Evolutionary conservation across 495 filamentous ascomycete species (phyloP), one percentile per base, ranked within the genome.

Genomic region (Acidomyces sp.): DNA sequence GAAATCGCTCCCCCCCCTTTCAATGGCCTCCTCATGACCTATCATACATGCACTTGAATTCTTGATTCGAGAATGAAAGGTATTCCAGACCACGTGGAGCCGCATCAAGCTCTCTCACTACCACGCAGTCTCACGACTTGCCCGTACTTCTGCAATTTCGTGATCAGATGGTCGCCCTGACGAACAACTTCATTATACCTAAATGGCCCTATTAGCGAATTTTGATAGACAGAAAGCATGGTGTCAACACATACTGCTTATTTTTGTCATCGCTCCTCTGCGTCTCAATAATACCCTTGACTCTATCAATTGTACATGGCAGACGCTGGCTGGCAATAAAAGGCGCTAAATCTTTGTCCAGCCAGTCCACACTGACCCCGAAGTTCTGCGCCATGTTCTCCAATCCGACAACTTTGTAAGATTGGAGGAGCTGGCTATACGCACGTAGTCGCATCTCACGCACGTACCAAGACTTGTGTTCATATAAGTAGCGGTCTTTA

Each of bases 231-330:
- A 17, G 18, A 34, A 7, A 15, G 31, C 9, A 28, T 13, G 7
- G 26, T 28, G 26, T 7, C 26, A 28, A 28, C 7, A 34, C 37
- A 28, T 29, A 49, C 62, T 97, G 90, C 68, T 92, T 93, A 69
- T 95, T 94, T 74, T 96, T 96, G 61, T 93, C 85, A 55, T 95
- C 92, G 3, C 90, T 87, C 36, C 92, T 71, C 63, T 93, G 93
- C 19, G 88, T 97, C 69, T 96, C 92, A 54, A 97, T 95, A 55
- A 96, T 82, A 26, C 86, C 88, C 50, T 90, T 86, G 45, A 97
- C 92, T 33, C 90, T 84, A 66, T 97, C 90, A 51, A 97, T 95
- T 20, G 84, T 93, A 69, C 88, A 95, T 11, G 87, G 75, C 51
- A 97, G 82, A 53, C 90, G 78, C 63, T 86, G 83, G 46, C 76